Base-by-base conservation (phyloP, 2,329 filamentous ascomycete species). In the Phaeomoniella chlamydospora region DNA sequence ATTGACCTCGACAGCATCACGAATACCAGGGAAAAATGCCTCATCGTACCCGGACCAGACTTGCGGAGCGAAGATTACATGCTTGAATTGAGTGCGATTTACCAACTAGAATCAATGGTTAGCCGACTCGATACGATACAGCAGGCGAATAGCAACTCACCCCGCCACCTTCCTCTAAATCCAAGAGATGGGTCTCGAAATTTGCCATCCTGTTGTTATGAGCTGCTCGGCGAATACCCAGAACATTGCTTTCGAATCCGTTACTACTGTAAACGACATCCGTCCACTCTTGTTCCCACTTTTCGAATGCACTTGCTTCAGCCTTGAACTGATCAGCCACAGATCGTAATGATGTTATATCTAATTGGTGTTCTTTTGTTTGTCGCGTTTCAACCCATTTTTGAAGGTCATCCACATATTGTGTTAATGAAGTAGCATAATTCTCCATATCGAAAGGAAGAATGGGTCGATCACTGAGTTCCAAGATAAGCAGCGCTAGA, bases 71-170 rank as follows among this genome's bases (percentile, higher is more conserved):
- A 87, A 93, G 38, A 98, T 62, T 50, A 92, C 71, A 57, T 94
- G 90, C 57, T 92, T 94, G 68, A 86, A 98, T 59, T 96, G 90
- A 4, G 81, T 82, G 44, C 88, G 77, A 47, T 84, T 84, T 29
- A 83, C 82, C 3, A 93, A 71, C 80, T 86, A 38, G 35, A 13
- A 10, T 31, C 19, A 33, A 13, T 15, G 16, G 31, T 43, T 41
- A 45, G 40, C 16, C 15, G 3, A 29, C 39, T 22, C 32, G 36
- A 15, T 36, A n/a, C n/a, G n/a, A n/a, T n/a, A n/a, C n/a, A n/a
- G n/a, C n/a, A n/a, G n/a, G n/a, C n/a, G n/a, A n/a, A n/a, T n/a
- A n/a, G 18, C 33, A 37, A 76, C 82, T 68, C 72, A 92, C 80
- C 40, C 86, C 86, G 43, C 76, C 78, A 26, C 66, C 74, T 14